Conservation (phyloP, 2,329 filamentous ascomycete genomes). For the Aspergillus nomiae region DNA sequence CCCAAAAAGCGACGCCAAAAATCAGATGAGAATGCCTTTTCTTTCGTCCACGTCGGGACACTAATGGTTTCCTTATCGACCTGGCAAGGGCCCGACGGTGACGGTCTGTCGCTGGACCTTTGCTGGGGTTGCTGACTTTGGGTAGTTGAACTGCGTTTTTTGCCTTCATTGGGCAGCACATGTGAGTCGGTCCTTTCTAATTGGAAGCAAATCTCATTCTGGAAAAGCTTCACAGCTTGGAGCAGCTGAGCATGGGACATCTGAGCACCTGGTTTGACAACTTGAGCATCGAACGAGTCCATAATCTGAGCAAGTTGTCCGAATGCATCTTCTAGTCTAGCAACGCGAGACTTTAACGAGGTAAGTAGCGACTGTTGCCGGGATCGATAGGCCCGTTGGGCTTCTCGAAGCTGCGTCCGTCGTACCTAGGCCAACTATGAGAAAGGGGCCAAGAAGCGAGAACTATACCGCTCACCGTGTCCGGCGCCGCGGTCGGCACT, state of each 20-base stretch:
- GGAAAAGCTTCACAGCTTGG: neutral
- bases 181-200: neutral
- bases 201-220: neutral
- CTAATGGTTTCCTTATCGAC: neutral
- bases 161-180: neutral
- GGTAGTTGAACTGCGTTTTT: neutral
- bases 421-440: slow-evolving; percentile 3
- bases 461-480: neutral
- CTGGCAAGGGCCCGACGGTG: neutral
- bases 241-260: neutral
- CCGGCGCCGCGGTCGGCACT: neutral
- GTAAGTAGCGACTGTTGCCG: neutral
- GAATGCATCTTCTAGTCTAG: neutral
- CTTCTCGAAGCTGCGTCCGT: slow-evolving; percentile 2
- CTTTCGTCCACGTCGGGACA: neutral
- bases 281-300: neutral
- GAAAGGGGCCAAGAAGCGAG: neutral
- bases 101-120: no score
- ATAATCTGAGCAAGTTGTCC: neutral
- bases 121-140: neutral
- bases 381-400: slow-evolving; percentile 1
- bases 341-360: neutral
- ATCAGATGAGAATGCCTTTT: neutral
- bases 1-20: neutral
- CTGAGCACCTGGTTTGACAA: neutral